Evolutionary conservation across 768 basidiomycete species (phyloP), one percentile per base, ranked within the genome.

Genomic region (Sporobolomyces pararoseus): DNA sequence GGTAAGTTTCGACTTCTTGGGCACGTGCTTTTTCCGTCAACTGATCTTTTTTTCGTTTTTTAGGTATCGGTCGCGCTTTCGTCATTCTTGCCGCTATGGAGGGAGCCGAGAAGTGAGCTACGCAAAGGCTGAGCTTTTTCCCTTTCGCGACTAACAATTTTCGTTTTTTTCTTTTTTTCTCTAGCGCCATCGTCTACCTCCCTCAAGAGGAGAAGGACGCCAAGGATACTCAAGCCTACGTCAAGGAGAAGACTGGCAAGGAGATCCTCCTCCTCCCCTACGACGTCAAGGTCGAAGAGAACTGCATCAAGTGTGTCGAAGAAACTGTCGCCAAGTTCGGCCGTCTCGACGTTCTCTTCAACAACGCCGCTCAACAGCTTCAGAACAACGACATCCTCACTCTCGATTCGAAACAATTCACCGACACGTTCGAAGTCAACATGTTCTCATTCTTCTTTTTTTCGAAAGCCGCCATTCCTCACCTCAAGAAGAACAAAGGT

Each of bases 41-140:
- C 55, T 58, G 35, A 37, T 32, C 4, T 39, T n/a, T 10, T 19
- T 16, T 9, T 21, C 19, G 17, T 6, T 53, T 19, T 10, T 34
- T 39, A 60, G 83, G 83, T 25, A 84, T 84, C 55, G 83, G 84
- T 16, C 74, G 83, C 25, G 78, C 81, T 29, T 78, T 80, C 16
- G 83, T 83, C 3, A 78, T 83, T 64, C 80, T 83, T 75, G 80
- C 76, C 54, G 79, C 79, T n/a, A 75, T 79, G 67, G 80, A 80
- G 64, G 80, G 80, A 58, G 80, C 79, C 60, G 78, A 80, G 68
- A 77, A 71, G 55, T 57, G 23, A 37, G 55, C 39, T n/a, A 19
- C 29, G 7, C 17, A 53, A 31, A 23, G 23, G 7, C 21, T 6
- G 14, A 47, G 74, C 72, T 27, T 14, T 44, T 57, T 39, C 9